Base-by-base conservation (phyloP, 768 basidiomycete species). In the Rhodotorula toruloides region DNA sequence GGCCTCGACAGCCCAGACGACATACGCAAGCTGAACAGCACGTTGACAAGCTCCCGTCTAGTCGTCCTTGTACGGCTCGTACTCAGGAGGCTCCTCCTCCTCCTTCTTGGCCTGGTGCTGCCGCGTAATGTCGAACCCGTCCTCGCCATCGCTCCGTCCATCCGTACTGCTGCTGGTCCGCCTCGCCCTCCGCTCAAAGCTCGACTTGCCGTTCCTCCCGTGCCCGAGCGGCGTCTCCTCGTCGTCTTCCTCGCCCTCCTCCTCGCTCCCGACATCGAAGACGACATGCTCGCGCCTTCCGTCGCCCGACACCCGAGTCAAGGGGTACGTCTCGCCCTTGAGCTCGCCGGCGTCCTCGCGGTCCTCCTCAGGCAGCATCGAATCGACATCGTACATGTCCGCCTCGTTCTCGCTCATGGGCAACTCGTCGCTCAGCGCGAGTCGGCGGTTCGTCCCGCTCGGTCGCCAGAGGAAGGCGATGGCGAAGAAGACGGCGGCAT, bases 381-480 rank as follows among this genome's bases (percentile, higher is more conserved):
- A 81, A 72, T 91, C 91, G 34, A 90, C 81, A 74, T 92, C 91
- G 73, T 91, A 93, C 75, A 92, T 88, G 75, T 96, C 90, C 0
- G 90, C 93, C 71, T 93, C 92, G 73, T 88, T 87, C 75, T 93
- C 91, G 74, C 92, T 88, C 79, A 93, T 91, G 32, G 96, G 91
- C 58, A 98, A 79, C 79, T 99, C 96, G 70, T 97, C 93, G 32
- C 90, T 93, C 88, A 97, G 92, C 42, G 91, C 86, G 67, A 99
- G 85, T 77, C 89, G 86, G 80, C 88, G 83, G 81, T 93, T 92
- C 76, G 89, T 85, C 46, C 82, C 84, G n/a, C 88, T 87, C 34
- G 96, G 96, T 42, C 92, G 84, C 94, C 96, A 99, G 36, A 98
- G 81, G 78, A 85, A 96, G 3, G 89, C 85, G 68, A 97, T 91